These are phyloP conservation scores for Starmerella khaoyaiensis DNA, from an alignment of 805 yeast genomes.

Conservation along the genomic window DNA sequence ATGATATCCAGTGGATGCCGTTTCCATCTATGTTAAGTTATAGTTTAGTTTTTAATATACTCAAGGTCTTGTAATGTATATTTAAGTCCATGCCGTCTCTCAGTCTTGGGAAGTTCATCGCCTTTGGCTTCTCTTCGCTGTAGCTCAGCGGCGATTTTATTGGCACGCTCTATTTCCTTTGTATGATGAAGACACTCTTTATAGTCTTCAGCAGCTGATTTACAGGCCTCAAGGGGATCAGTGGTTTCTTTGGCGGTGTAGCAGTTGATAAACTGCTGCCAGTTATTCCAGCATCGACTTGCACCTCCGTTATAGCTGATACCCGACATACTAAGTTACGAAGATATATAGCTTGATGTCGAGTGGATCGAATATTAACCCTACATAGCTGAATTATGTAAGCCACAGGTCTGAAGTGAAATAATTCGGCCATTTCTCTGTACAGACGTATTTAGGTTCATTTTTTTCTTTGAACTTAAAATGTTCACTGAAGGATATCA, in stretches of 20 bases:
- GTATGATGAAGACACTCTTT: constrained; percentile 39
- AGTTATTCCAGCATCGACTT: constrained; percentile 36
- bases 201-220: constrained; percentile 36
- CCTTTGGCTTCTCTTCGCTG: constrained; percentile 21
- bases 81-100: constrained; percentile 16
- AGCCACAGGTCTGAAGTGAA: too few species aligned
- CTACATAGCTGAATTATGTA: too few species aligned
- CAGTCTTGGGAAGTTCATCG: constrained; percentile 20
- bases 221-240: constrained; percentile 30
- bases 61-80: constrained; percentile 19
- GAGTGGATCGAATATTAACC: too few species aligned
- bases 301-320: constrained; percentile 31
- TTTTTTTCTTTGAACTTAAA: not conserved
- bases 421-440: too few species aligned
- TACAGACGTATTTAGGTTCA: not conserved
- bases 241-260: constrained; percentile 31
- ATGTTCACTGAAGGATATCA: too few species aligned
- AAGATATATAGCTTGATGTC: too few species aligned
- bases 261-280: constrained; percentile 38
- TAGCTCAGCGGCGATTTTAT: constrained; percentile 23
- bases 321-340: constrained; percentile 17
- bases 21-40: not conserved
- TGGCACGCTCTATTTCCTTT: constrained; percentile 30
- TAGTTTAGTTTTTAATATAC: constrained; percentile 9
- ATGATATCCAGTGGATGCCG: not conserved